Percentiles rank a stretch among this genome's conserved stretches.
phyloP scores from a whole-genome alignment of 1,284 basidiomycete species.

The Cutaneotrichosporon mucoides region DNA sequence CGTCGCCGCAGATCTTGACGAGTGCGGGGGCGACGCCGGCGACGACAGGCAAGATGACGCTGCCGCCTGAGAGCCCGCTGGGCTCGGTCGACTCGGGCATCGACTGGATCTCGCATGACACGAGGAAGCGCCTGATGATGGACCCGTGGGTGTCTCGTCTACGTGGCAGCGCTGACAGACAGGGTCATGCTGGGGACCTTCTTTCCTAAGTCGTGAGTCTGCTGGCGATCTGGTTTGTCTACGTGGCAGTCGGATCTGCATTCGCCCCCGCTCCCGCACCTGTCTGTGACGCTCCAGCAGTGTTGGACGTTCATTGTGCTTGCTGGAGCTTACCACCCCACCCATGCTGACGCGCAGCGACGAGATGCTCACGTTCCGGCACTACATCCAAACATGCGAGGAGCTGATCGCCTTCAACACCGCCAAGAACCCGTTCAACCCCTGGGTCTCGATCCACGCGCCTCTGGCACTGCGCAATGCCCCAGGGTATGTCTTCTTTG shows the following conservation, averaged over 20 bases:
- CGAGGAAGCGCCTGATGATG: constrained; percentile 26
- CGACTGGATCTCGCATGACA: constrained; percentile 18
- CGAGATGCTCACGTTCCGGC: constrained; percentile 40
- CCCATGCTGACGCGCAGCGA: constrained; percentile 24
- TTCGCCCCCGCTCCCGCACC: too few species aligned
- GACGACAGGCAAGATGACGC: not conserved
- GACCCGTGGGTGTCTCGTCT: constrained; percentile 30
- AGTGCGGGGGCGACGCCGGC: not conserved
- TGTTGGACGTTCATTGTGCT: too few species aligned
- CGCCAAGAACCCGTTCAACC: constrained; percentile 34
- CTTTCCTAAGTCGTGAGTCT: constrained; percentile 3
- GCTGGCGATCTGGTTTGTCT: too few species aligned
- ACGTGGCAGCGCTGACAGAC: not conserved
- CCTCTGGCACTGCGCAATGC: constrained; percentile 36
- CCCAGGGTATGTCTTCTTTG: constrained; percentile 35
- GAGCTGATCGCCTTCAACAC: constrained; percentile 43
- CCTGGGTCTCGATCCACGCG: constrained; percentile 41
- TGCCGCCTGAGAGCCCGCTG: not conserved
- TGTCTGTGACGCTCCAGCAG: too few species aligned
- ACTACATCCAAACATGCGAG: constrained; percentile 37
- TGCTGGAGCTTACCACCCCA: too few species aligned
- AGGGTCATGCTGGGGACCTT: constrained; percentile 9
- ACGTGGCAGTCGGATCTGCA: too few species aligned
- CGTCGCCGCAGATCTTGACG: not conserved
- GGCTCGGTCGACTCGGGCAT: constrained; percentile 4